A percentile compares a stretch with the other conserved stretches of the same genome.
Evolutionary conservation across 345 rosid genomes (phyloP).

Genomic region (Luvunga scandens): DNA sequence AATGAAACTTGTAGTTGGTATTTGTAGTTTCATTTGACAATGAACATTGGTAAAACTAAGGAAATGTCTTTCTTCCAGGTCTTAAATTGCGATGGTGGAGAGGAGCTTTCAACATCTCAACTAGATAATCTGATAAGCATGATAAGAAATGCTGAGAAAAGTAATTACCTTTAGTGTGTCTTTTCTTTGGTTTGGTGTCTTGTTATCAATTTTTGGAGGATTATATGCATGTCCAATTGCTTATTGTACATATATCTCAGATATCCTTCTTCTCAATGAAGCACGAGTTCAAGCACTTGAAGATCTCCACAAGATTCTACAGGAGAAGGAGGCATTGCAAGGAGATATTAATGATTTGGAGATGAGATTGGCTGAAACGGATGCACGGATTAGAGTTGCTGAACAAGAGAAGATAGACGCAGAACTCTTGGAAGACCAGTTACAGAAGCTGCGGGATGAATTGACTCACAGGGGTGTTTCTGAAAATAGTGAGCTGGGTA

Average conservation of each 20-base stretch:
- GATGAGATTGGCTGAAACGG: conserved; percentile 79
- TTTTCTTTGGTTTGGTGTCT: neutral
- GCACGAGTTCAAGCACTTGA: conserved; percentile 76
- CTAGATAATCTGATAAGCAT: conserved; percentile 62
- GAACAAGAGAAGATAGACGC: conserved; percentile 72
- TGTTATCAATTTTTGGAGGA: neutral
- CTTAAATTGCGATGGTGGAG: conserved; percentile 40
- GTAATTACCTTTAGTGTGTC: conserved; percentile 31
- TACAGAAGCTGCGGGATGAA: conserved; percentile 63
- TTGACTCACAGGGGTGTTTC: conserved; percentile 35
- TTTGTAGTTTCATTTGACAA: neutral
- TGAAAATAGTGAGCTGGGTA: conserved; percentile 22
- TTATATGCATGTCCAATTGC: neutral
- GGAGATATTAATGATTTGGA: conserved; percentile 68
- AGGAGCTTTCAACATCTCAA: conserved; percentile 46
- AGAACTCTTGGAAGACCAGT: conserved; percentile 66
- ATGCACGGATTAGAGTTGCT: conserved; percentile 76
- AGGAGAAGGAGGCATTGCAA: conserved; percentile 74
- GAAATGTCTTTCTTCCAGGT: conserved; percentile 40
- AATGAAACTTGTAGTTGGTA: neutral
- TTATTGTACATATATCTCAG: conserved; percentile 35
- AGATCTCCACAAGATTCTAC: conserved; percentile 59
- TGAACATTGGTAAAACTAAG: neutral
- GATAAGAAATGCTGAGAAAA: conserved; percentile 85
- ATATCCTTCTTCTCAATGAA: conserved; percentile 78